phyloP scores from a whole-genome alignment of 208 protist genomes.

The Trichomonas gallinae region DNA sequence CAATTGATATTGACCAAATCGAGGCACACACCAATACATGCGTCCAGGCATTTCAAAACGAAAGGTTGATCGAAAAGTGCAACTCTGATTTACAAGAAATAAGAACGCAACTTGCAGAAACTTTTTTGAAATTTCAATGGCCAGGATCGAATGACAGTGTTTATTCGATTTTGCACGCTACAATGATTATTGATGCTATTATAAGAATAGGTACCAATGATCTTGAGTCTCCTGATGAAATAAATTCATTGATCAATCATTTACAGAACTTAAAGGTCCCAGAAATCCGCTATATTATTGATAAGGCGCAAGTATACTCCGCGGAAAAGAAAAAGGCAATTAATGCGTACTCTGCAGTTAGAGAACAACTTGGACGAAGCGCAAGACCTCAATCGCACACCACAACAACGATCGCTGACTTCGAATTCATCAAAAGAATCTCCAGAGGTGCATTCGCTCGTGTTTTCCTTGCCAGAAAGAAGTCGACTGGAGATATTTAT shows the following conservation, averaged over 20 bases:
- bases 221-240: neutral
- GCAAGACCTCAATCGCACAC: neutral
- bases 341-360: neutral
- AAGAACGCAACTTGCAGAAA: neutral
- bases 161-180: neutral
- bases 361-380: no score
- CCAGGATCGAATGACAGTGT: neutral
- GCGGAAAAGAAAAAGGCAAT: neutral
- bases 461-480: slow-evolving; percentile 45
- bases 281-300: neutral
- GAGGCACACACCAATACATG: neutral
- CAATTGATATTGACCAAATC: neutral
- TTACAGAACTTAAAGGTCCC: neutral
- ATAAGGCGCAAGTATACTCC: neutral
- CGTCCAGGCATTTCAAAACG: neutral
- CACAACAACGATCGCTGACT: slow-evolving; percentile 39
- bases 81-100: neutral
- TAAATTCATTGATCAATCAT: neutral
- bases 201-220: neutral
- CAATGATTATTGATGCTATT: neutral
- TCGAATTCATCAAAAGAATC: slow-evolving; percentile 52
- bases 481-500: slow-evolving; percentile 43
- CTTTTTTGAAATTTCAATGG: neutral
- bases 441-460: slow-evolving; percentile 55
- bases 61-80: neutral